Evolutionary conservation across 768 basidiomycete species (phyloP).

Genomic region (Auriculariales sp.): DNA sequence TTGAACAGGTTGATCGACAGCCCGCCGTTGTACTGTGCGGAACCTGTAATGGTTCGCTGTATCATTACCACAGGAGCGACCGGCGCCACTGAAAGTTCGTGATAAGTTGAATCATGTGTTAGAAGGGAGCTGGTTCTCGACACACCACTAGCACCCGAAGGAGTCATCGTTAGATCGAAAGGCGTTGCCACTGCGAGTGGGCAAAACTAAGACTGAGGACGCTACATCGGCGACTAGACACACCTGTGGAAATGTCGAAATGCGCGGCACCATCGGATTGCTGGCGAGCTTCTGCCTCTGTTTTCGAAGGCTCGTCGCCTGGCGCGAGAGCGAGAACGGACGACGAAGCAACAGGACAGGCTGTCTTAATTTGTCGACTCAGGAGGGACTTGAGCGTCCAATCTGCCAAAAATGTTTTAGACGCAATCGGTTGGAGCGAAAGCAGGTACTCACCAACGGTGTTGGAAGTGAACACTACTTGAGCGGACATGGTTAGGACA

Average conservation of each 20-base stretch:
- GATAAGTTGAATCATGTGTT: slow-evolving; percentile 15
- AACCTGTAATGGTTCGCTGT: slow-evolving; percentile 55
- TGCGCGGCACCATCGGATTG: no score
- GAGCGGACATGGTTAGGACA: slow-evolving; percentile 52
- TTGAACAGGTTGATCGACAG: slow-evolving; percentile 59
- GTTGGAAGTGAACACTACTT: slow-evolving; percentile 71
- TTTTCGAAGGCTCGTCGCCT: slow-evolving; percentile 25
- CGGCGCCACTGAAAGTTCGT: slow-evolving; percentile 21
- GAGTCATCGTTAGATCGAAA: no score
- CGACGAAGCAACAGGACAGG: slow-evolving; percentile 56
- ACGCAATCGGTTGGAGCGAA: slow-evolving; percentile 19
- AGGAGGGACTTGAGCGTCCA: slow-evolving; percentile 63
- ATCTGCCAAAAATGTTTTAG: slow-evolving; percentile 25
- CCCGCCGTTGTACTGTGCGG: slow-evolving; percentile 60
- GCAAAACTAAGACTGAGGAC: no score
- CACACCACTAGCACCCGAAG: no score
- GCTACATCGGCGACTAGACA: no score
- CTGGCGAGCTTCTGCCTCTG: no score
- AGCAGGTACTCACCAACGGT: no score
- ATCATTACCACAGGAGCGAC: no score
- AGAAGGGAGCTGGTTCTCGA: no score
- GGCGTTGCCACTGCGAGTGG: no score
- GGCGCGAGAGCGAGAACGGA: slow-evolving; percentile 31
- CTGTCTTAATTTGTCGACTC: slow-evolving; percentile 41
- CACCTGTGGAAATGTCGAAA: no score